Percentiles rank a stretch among this genome's conserved stretches.
These are phyloP conservation scores for Lepidium sativum DNA, from an alignment of 345 rosid genomes.

Conservation along the genomic window DNA sequence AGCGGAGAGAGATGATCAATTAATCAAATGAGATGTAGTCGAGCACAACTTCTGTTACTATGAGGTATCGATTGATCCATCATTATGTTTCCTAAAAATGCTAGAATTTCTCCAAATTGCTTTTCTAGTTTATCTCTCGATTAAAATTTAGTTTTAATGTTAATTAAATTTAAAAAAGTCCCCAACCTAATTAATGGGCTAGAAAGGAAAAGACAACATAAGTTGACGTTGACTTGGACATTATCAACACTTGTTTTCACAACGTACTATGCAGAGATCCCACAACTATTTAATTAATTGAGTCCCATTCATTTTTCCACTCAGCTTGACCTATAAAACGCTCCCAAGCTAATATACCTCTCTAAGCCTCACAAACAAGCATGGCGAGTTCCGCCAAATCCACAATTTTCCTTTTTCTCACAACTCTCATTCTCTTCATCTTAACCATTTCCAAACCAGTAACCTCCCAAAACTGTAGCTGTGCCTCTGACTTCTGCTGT, in stretches of 20 bases:
- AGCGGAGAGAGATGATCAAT: too few species aligned
- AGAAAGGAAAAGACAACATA: too few species aligned
- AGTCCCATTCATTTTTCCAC: background rate
- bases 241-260: background rate
- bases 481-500: constrained; percentile 36
- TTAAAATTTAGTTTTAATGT: too few species aligned
- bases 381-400: constrained; percentile 14
- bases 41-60: too few species aligned
- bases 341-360: background rate
- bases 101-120: too few species aligned
- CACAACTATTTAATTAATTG: background rate
- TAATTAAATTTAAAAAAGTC: too few species aligned
- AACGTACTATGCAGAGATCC: constrained; percentile 7
- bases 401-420: background rate
- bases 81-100: too few species aligned
- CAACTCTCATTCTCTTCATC: constrained; percentile 7
- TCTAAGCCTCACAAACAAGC: background rate
- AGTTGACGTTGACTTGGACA: constrained; percentile 1
- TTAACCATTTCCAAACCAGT: constrained; percentile 12
- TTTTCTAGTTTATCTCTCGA: too few species aligned
- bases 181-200: too few species aligned
- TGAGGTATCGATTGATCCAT: too few species aligned
- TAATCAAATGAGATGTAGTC: too few species aligned
- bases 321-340: constrained; percentile 3
- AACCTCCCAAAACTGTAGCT: constrained; percentile 28